Base-by-base conservation (phyloP, 2,329 filamentous ascomycete species). In the Nothophaeocryptopus gaeumannii region DNA sequence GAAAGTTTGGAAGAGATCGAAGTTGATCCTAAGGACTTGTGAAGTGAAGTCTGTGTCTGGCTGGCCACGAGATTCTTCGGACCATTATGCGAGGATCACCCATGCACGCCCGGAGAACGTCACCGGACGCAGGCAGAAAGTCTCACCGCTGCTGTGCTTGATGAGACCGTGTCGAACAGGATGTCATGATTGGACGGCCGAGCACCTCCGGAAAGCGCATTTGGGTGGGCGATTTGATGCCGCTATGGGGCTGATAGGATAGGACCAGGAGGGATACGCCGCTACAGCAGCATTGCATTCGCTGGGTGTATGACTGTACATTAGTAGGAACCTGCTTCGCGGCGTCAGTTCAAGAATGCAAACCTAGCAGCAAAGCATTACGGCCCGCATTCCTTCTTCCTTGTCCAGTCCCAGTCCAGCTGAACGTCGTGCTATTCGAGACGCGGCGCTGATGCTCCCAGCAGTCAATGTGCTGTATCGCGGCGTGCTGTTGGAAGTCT, bases 1-100 rank as follows among this genome's bases (percentile, higher is more conserved):
- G 59, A 61, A 33, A 53, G 54, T 30, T 16, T 56, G 31, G 62
- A 60, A 45, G 47, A 56, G 43, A 48, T 30, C 42, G 50, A 53
- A 26, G n/a, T 40, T 26, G 26, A 30, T 37, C 5, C 13, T n/a
- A 39, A 45, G 33, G 48, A 26, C 39, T 47, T 35, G 44, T 43
- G 45, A 51, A 47, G 39, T 50, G 48, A 50, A 39, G 31, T 49
- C 33, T 16, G 31, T 15, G 10, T 39, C 10, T 32, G 15, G 13
- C 33, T 32, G 20, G 20, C 20, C n/a, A 35, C 45, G 45, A 45
- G 30, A 39, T 52, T 51, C n/a, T 38, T 15, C 50, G 45, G 50
- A 31, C 31, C 38, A 35, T 14, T 15, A 5, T 36, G 41, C 47
- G 40, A 50, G 38, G 44, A 44, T 52, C 8, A 48, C 42, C 45